These are phyloP conservation scores for Podospora comata DNA, from an alignment of 495 filamentous ascomycete species.

Conservation along the genomic window DNA sequence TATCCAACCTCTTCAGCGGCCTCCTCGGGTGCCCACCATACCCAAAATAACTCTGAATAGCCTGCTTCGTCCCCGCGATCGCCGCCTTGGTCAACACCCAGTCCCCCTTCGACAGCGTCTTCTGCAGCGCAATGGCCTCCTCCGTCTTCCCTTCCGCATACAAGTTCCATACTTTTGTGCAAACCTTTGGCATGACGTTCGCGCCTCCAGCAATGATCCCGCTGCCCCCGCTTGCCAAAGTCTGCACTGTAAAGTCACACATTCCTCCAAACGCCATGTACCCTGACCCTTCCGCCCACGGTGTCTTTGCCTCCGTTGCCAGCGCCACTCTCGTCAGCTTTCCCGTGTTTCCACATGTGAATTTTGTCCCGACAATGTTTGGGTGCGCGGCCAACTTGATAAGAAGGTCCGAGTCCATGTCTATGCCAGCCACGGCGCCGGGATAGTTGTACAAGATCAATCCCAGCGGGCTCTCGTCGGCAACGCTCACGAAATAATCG, in stretches of 20 bases:
- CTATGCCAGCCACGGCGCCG: conserved; percentile 84
- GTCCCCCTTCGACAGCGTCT: conserved; percentile 68
- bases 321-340: conserved; percentile 82
- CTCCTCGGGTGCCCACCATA: conserved; percentile 77
- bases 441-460: conserved; percentile 92
- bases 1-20: conserved; percentile 65
- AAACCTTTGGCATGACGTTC: conserved; percentile 80
- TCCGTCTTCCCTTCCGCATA: conserved; percentile 68
- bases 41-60: conserved; percentile 78
- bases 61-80: conserved; percentile 81
- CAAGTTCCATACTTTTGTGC: conserved; percentile 77
- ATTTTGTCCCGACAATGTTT: conserved; percentile 85
- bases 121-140: conserved; percentile 72
- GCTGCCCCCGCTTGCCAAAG: conserved; percentile 71
- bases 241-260: conserved; percentile 84
- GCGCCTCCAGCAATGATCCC: conserved; percentile 86
- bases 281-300: conserved; percentile 58
- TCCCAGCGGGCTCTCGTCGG: conserved; percentile 69
- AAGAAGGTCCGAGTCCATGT: conserved; percentile 86
- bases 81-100: conserved; percentile 85
- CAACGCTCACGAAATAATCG: conserved; percentile 73
- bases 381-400: conserved; percentile 76
- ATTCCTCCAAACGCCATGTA: conserved; percentile 90
- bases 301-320: conserved; percentile 70
- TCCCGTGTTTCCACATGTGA: conserved; percentile 87